Evolutionary conservation across 495 filamentous ascomycete genomes (phyloP), one percentile per base, ranked within the genome.

Genomic region (Penicillium chermesinum): DNA sequence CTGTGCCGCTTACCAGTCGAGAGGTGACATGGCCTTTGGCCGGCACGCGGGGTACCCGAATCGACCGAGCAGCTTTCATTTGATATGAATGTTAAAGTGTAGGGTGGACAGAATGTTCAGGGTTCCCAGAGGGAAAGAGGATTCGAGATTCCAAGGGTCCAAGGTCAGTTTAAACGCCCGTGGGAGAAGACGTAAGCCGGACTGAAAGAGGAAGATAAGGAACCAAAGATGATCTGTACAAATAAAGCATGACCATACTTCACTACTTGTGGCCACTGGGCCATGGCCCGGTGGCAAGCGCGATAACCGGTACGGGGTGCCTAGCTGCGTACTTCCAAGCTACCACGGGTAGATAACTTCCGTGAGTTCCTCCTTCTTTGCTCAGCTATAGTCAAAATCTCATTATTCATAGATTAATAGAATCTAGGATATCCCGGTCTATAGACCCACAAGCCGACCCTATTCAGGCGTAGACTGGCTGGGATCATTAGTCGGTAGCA

Each of bases 1-100:
- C 58, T 16, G 69, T 72, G 14, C 64, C 62, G 49, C 69, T 72
- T 30, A 72, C 69, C 21, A 61, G 60, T 50, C 68, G 55, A 18
- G 49, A 36, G 25, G 42, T 45, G 27, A 43, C 44, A 46, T 44
- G 45, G 21, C 50, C 49, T 5, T 56, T 46, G 13, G 51, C 53
- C 46, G 51, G 46, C 36, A 38, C 35, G 18, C 55, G 52, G 35
- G 66, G 59, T 48, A 57, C 54, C 41, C 64, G 63, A 52, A 64
- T 46, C 19, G 62, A 54, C 53, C 58, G 65, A 46, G 62, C 57
- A 34, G 63, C 53, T 41, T 64, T 70, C 66, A 70, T 69, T 37
- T 38, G 20, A 38, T 44, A 20, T 22, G 32, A 22, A 14, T 8
- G 17, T 44, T 8, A 32, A 10, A 15, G 36, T 1, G 12, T 20